Evolutionary conservation across 495 filamentous ascomycete species (phyloP), one percentile per base, ranked within the genome.

Genomic region (Neurospora tetraspora): DNA sequence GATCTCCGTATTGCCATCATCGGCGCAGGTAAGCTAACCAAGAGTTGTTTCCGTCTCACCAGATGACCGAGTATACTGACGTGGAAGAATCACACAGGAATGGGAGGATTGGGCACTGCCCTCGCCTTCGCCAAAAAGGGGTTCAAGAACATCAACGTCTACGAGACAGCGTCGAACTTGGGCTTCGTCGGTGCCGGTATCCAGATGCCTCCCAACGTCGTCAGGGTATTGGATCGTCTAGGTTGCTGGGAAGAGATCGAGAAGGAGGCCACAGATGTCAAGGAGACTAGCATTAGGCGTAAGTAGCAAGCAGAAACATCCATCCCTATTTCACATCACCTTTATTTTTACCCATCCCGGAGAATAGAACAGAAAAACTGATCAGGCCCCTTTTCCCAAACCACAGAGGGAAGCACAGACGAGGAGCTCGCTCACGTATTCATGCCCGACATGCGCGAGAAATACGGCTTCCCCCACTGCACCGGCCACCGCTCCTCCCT

Each of bases 131-230:
- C 91, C 7, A 89, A 90, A 79, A 86, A 88, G 78, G 92, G 91
- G 16, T 93, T 93, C 81, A 88, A 86, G 75, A 78, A 90, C 59
- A 89, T 94, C 78, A 84, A 90, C 70, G 88, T 94, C 59, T 94
- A 88, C 76, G 92, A 94, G 78, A 87, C 83, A 37, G 91, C 92
- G 1, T 88, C 89, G 20, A 89, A 91, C 71, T 83, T 94, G 4
- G 92, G 92, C 38, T 94, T 94, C 72, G 91, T 94, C 12, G 93
- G 93, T 69, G 92, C 92, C 8, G 92, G 92, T 37, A 93, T 95
- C 76, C 92, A 95, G 79, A 85, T 95, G 53, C 91, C 92, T 5
- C 92, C 92, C 2, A 94, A 96, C 73, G 92, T 94, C 84, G 88
- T 88, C 34, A 89, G 91, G 0, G 90, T 96, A 27, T 82, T 94